Percentiles rank a stretch among this genome's conserved stretches.
Evolutionary conservation across 2,329 filamentous ascomycete species (phyloP).

Genomic region (Neofusicoccum ribis): DNA sequence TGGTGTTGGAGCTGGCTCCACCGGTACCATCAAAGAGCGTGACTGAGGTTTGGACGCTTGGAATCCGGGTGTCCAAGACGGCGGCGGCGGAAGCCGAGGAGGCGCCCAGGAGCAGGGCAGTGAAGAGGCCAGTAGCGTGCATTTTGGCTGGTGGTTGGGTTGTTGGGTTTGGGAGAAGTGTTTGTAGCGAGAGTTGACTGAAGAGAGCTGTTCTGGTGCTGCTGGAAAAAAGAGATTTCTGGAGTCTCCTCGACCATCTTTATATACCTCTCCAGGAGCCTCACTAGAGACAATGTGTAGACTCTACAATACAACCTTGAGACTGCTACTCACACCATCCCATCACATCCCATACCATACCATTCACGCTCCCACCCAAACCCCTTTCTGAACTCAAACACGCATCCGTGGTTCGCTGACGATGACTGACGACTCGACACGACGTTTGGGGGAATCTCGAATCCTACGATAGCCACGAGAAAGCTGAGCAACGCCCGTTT

Average conservation of each 20-base stretch:
- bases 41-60: not conserved
- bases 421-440: not conserved
- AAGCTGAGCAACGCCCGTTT: not conserved
- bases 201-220: conserved; percentile 2
- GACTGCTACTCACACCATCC: not conserved
- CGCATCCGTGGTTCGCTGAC: not conserved
- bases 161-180: not conserved
- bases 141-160: not conserved
- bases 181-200: not conserved
- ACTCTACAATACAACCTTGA: not conserved
- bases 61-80: not conserved
- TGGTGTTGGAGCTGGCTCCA: not conserved
- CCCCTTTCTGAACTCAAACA: not conserved
- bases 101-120: not conserved
- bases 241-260: not conserved
- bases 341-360: not conserved
- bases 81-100: not conserved
- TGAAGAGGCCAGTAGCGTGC: not conserved
- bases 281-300: not conserved
- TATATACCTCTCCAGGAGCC: not conserved
- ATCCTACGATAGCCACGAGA: not conserved
- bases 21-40: not conserved
- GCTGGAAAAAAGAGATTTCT: not conserved
- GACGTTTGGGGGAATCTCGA: not conserved
- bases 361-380: not conserved